A percentile compares a stretch with the other conserved stretches of the same genome.
Evolutionary conservation across 129 eudicot species (phyloP).

Genomic region (Artemisia tridentata): DNA sequence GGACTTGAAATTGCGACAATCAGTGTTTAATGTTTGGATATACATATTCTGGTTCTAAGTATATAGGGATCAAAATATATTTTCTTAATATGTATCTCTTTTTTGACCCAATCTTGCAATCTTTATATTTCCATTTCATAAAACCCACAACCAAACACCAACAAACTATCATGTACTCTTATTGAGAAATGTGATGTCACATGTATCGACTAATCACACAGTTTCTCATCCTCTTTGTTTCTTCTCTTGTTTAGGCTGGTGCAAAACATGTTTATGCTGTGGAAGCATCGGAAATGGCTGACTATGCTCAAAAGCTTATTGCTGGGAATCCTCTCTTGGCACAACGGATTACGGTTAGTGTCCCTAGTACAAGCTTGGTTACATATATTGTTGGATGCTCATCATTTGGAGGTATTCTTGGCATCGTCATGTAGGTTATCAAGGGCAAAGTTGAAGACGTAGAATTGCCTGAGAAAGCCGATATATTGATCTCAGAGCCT

Average conservation of each 20-base stretch:
- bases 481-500: constrained; percentile 92
- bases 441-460: constrained; percentile 96
- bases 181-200: no score
- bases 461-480: constrained; percentile 93
- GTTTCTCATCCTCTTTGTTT: constrained; percentile 7
- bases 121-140: no score
- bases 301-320: constrained; percentile 84
- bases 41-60: no score
- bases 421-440: constrained; percentile 53
- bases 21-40: no score
- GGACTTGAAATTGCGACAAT: no score
- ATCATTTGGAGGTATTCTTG: constrained; percentile 16
- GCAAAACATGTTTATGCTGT: constrained; percentile 97
- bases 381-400: constrained; percentile 10
- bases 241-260: constrained; percentile 63
- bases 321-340: constrained; percentile 81
- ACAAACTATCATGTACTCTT: no score
- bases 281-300: constrained; percentile 99
- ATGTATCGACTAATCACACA: constrained; percentile 2
- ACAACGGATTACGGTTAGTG: constrained; percentile 77
- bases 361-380: constrained; percentile 12
- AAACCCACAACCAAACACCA: no score
- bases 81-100: no score
- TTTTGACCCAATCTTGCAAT: no score
- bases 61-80: no score